Percentiles rank a stretch among this genome's conserved stretches.
Conservation (phyloP, 2,329 filamentous ascomycete species). For the Colletotrichum limetticola region DNA sequence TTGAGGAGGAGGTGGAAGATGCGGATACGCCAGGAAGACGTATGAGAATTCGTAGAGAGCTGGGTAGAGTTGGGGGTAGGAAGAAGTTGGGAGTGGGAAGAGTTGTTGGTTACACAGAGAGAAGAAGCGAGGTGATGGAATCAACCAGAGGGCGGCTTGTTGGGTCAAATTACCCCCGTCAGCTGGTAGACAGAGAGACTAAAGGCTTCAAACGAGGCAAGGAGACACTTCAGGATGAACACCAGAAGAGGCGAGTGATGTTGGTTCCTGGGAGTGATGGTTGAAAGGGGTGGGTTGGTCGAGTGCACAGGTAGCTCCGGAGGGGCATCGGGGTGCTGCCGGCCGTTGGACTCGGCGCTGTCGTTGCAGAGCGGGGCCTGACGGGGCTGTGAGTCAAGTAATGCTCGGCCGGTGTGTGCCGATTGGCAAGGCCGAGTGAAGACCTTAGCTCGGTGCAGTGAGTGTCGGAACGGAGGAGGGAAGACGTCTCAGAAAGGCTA, state of each 20-base stretch:
- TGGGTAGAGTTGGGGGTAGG: background rate
- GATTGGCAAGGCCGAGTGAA: background rate
- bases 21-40: background rate
- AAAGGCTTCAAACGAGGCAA: background rate
- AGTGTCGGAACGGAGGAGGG: background rate
- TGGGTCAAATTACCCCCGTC: background rate
- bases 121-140: background rate
- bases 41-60: background rate
- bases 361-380: conserved; percentile 16
- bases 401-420: conserved; percentile 1
- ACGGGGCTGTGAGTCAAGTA: conserved; percentile 2
- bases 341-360: conserved; percentile 21
- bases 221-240: background rate
- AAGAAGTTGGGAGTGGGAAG: background rate
- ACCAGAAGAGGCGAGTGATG: conserved; percentile 9
- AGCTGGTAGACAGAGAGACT: background rate
- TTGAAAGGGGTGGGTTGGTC: background rate
- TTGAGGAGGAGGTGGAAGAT: background rate
- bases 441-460: background rate
- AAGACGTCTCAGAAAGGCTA: background rate
- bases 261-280: background rate
- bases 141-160: background rate
- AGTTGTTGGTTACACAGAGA: conserved; percentile 15
- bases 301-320: background rate
- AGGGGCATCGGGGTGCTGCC: conserved; percentile 1